A percentile compares a stretch with the other conserved stretches of the same genome.
Evolutionary conservation across 108 stramenopile genomes (phyloP).

Genomic region (Nannochloropsis gaditana): DNA sequence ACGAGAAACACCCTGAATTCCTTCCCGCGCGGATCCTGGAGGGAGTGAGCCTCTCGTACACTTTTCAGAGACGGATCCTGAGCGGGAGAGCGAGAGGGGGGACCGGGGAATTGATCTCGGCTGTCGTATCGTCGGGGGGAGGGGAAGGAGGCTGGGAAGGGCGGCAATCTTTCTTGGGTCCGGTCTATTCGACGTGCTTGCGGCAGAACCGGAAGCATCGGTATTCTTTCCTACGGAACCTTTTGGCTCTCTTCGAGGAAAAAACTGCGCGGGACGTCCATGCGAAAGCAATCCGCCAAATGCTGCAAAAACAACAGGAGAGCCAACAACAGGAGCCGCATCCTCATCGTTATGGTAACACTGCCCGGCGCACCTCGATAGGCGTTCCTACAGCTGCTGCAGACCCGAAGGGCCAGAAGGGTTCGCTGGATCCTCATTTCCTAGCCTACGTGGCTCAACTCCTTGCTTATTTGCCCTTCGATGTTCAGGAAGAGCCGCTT

Average conservation of each 20-base stretch:
- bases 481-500: constrained; percentile 43
- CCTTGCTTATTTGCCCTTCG: constrained; percentile 32
- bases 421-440: constrained; percentile 23
- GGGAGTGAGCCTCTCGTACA: constrained; percentile 33
- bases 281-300: neutral
- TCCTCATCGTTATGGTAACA: too few species aligned
- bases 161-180: constrained; percentile 31
- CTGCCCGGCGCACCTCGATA: neutral
- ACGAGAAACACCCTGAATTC: constrained; percentile 37
- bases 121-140: constrained; percentile 1
- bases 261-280: neutral
- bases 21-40: constrained; percentile 39
- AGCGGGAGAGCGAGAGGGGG: neutral
- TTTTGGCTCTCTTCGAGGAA: neutral
- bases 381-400: neutral
- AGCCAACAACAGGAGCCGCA: neutral
- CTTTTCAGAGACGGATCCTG: constrained; percentile 18
- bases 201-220: constrained; percentile 26
- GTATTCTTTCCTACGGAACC: constrained; percentile 35
- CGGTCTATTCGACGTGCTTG: constrained; percentile 33
- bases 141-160: constrained; percentile 25
- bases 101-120: constrained; percentile 19
- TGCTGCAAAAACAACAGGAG: neutral
- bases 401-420: neutral
- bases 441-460: constrained; percentile 31